These are phyloP conservation scores for Fusarium aywerte DNA, from an alignment of 2,329 filamentous ascomycete genomes.

Conservation along the genomic window DNA sequence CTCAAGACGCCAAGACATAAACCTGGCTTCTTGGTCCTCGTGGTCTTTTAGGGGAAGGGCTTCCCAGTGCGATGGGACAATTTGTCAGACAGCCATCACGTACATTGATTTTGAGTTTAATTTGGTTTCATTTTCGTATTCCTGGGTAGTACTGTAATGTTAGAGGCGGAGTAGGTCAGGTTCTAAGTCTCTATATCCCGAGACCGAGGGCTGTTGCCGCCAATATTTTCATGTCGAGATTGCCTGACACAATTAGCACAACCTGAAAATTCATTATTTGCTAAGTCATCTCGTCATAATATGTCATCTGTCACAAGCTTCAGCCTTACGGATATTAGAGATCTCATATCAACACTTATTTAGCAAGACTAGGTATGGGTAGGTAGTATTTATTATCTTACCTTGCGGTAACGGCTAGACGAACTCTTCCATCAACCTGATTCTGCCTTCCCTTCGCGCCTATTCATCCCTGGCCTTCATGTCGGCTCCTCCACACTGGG, in stretches of 20 bases:
- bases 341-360: background rate
- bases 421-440: background rate
- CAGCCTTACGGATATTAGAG: conserved; percentile 1
- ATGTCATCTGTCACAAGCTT: background rate
- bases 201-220: background rate
- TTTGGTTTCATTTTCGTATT: conserved; percentile 5
- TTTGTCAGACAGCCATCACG: background rate
- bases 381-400: conserved; percentile 2
- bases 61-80: conserved; percentile 24
- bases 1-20: conserved; percentile 14
- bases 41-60: background rate
- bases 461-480: conserved; percentile 7
- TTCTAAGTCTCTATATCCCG: background rate
- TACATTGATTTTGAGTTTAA: conserved; percentile 4
- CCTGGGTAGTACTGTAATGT: background rate
- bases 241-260: background rate
- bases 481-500: conserved; percentile 25
- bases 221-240: background rate
- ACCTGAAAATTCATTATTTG: background rate
- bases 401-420: background rate
- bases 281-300: background rate
- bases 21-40: background rate
- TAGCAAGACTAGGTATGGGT: background rate
- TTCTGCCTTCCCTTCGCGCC: background rate
- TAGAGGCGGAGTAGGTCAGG: conserved; percentile 21